Conservation (phyloP, 2,329 filamentous ascomycete genomes). For the Penicillium sp. region DNA sequence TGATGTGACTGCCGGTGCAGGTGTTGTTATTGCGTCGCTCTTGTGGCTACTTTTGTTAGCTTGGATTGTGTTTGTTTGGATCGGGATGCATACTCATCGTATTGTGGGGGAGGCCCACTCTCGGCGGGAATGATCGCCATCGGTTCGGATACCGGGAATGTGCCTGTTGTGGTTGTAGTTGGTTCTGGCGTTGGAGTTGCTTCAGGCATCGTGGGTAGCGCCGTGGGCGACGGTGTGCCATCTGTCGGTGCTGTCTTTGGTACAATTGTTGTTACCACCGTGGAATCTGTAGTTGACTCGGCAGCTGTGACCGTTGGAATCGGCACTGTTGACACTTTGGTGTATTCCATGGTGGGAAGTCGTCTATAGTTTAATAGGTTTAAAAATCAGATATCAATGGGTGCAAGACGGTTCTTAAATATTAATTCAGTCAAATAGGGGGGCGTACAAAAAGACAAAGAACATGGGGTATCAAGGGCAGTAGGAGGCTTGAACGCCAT, state of each 20-base stretch:
- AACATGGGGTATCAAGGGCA: neutral
- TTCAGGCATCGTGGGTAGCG: neutral
- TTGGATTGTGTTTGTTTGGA: neutral
- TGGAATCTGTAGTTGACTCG: neutral
- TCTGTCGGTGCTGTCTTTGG: neutral
- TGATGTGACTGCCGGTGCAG: neutral
- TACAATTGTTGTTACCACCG: neutral
- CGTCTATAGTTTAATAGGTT: neutral
- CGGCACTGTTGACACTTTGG: neutral
- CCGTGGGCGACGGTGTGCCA: neutral
- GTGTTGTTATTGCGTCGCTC: neutral
- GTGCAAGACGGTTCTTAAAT: neutral
- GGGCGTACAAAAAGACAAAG: neutral
- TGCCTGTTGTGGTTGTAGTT: neutral
- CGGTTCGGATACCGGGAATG: neutral
- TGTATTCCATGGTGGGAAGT: neutral
- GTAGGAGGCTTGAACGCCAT: neutral
- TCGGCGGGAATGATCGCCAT: neutral
- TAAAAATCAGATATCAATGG: no score
- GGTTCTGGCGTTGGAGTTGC: no score
- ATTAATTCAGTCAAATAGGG: neutral
- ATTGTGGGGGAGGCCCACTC: neutral
- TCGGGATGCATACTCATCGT: neutral
- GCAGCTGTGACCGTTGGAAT: neutral
- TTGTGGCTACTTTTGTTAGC: neutral